These are phyloP conservation scores for Passiflora organensis DNA, from an alignment of 345 rosid species.

Conservation along the genomic window DNA sequence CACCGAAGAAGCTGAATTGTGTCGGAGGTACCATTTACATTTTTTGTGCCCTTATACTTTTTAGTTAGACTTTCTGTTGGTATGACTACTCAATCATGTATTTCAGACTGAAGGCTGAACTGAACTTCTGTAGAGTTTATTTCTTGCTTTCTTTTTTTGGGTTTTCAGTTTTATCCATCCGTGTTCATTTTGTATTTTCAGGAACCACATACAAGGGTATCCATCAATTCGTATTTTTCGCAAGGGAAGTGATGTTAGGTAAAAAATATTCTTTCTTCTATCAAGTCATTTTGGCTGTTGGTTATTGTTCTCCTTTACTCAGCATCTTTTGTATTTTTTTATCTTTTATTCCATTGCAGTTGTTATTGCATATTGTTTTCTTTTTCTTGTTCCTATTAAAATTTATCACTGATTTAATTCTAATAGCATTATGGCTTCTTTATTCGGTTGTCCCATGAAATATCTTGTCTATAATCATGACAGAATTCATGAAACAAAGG, in stretches of 20 bases:
- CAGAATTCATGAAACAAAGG: too few relatives aligned
- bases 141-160: background rate
- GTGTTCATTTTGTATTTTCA: slow-evolving; percentile 25
- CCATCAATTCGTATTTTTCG: slow-evolving; percentile 98
- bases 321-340: background rate
- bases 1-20: slow-evolving; percentile 69
- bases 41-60: slow-evolving; percentile 11
- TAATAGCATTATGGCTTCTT: background rate
- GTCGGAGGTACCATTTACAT: slow-evolving; percentile 62
- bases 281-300: background rate
- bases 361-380: background rate
- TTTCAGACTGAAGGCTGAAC: too few relatives aligned
- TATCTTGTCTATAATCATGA: too few relatives aligned
- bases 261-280: slow-evolving; percentile 15
- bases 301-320: background rate
- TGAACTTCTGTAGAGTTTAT: background rate
- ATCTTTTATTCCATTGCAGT: background rate
- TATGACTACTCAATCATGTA: too few relatives aligned
- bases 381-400: background rate
- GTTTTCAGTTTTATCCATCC: background rate
- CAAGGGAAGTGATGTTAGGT: slow-evolving; percentile 89
- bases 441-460: too few relatives aligned
- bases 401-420: background rate
- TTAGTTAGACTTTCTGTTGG: slow-evolving; percentile 3
- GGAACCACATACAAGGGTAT: slow-evolving; percentile 94